Percentiles rank a stretch among this genome's conserved stretches.
Evolutionary conservation across 352 stramenopile genomes (phyloP).

Genomic region (Globisporangium cederbergense): DNA sequence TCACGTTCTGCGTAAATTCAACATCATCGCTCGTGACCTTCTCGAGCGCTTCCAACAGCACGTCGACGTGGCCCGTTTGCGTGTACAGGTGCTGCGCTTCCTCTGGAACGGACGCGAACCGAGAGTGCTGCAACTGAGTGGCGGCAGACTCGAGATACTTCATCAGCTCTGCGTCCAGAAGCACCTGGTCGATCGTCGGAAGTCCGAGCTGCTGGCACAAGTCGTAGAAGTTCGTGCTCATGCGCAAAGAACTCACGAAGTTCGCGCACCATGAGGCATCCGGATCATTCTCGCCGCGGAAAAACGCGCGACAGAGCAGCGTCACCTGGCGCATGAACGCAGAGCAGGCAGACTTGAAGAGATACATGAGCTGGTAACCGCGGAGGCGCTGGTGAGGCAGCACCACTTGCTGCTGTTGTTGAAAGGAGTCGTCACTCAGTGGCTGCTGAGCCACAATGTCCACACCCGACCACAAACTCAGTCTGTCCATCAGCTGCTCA

Average conservation of each 20-base stretch:
- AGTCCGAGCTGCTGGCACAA: slow-evolving; percentile 77
- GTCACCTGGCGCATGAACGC: slow-evolving; percentile 79
- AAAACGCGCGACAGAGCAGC: slow-evolving; percentile 69
- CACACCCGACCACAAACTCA: slow-evolving; percentile 44
- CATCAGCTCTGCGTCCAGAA: slow-evolving; percentile 45
- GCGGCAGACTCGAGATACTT: slow-evolving; percentile 56
- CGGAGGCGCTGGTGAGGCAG: slow-evolving; percentile 29
- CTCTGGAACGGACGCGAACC: slow-evolving; percentile 43
- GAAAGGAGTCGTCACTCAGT: slow-evolving; percentile 1
- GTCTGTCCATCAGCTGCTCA: slow-evolving; percentile 47
- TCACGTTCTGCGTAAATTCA: not conserved
- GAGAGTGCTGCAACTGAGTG: slow-evolving; percentile 38
- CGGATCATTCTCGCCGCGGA: slow-evolving; percentile 72
- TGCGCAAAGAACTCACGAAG: slow-evolving; percentile 68
- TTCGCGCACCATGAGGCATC: slow-evolving; percentile 76
- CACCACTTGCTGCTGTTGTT: slow-evolving; percentile 13
- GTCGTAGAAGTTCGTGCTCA: slow-evolving; percentile 72
- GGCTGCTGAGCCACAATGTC: slow-evolving; percentile 22
- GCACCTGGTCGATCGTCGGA: slow-evolving; percentile 51
- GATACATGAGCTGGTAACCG: slow-evolving; percentile 50
- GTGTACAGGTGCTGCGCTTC: slow-evolving; percentile 51
- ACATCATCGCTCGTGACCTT: slow-evolving; percentile 16
- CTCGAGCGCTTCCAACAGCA: slow-evolving; percentile 38
- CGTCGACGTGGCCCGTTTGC: slow-evolving; percentile 46
- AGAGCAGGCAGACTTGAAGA: slow-evolving; percentile 76